phyloP scores from a whole-genome alignment of 1,284 basidiomycete species.

The Apiotrichum gamsii region DNA sequence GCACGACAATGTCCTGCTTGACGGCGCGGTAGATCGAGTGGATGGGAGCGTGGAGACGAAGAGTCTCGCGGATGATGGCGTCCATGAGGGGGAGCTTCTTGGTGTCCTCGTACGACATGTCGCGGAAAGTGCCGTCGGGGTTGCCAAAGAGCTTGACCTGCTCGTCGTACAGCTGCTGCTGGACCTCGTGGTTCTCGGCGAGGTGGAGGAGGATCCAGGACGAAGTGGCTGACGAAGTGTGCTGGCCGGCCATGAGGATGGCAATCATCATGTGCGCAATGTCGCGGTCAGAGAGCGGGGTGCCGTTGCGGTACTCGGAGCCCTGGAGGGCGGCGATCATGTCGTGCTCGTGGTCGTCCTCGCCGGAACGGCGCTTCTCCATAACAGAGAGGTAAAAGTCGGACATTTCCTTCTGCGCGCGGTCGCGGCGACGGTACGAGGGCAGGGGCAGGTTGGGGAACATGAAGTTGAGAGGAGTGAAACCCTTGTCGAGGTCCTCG shows the following conservation, averaged over 20 bases:
- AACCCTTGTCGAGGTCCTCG: constrained; percentile 86
- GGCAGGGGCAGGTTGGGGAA: constrained; percentile 90
- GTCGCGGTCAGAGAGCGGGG: constrained; percentile 73
- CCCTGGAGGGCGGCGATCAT: constrained; percentile 86
- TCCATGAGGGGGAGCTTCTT: constrained; percentile 77
- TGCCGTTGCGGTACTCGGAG: constrained; percentile 81
- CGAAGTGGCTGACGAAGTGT: constrained; percentile 86
- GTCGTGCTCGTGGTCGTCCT: constrained; percentile 64
- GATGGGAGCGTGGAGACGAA: constrained; percentile 86
- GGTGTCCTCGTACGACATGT: constrained; percentile 81
- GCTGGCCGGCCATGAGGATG: constrained; percentile 94
- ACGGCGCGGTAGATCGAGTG: constrained; percentile 77
- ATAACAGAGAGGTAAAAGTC: constrained; percentile 90
- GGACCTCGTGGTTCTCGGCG: constrained; percentile 69
- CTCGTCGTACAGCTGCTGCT: constrained; percentile 79
- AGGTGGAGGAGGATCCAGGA: constrained; percentile 91
- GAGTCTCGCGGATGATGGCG: constrained; percentile 84
- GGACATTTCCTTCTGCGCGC: constrained; percentile 87
- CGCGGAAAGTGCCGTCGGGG: constrained; percentile 70
- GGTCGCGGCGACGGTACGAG: constrained; percentile 79
- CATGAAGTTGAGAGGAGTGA: constrained; percentile 87
- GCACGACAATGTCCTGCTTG: constrained; percentile 74
- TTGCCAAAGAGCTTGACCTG: constrained; percentile 77
- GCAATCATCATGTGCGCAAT: constrained; percentile 68
- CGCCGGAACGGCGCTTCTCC: constrained; percentile 57